phyloP scores from a whole-genome alignment of 2,329 filamentous ascomycete species.

The Alternaria consortialis region DNA sequence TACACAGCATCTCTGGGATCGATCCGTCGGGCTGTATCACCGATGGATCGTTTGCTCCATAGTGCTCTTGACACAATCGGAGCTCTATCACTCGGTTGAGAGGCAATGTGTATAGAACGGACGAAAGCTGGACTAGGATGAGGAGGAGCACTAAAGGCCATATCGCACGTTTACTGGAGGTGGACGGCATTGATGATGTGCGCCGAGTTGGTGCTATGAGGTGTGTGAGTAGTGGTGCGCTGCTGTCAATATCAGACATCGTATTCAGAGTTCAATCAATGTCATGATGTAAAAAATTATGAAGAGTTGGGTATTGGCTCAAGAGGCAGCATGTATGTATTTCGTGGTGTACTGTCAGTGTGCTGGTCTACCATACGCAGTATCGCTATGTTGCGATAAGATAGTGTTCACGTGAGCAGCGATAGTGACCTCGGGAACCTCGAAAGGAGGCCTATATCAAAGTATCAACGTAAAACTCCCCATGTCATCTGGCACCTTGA shows the following conservation, averaged over 20 bases:
- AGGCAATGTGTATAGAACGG: slow-evolving; percentile 48
- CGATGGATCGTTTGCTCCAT: slow-evolving; percentile 53
- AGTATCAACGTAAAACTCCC: neutral
- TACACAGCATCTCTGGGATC: slow-evolving; percentile 64
- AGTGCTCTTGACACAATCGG: slow-evolving; percentile 60
- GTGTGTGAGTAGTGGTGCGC: slow-evolving; percentile 16
- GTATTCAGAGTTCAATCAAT: neutral
- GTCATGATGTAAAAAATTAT: neutral
- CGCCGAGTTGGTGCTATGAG: slow-evolving; percentile 8
- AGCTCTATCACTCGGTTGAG: slow-evolving; percentile 50
- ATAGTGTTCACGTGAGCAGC: slow-evolving; percentile 14
- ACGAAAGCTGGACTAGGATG: slow-evolving; percentile 44
- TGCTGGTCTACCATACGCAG: neutral
- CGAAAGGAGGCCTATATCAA: neutral
- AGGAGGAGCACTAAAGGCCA: slow-evolving; percentile 44
- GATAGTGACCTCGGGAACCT: slow-evolving; percentile 4
- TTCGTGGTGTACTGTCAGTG: neutral
- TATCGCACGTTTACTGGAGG: slow-evolving; percentile 24
- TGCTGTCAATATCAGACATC: slow-evolving; percentile 8
- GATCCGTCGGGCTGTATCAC: slow-evolving; percentile 48
- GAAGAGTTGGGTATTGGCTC: neutral
- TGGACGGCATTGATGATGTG: slow-evolving; percentile 12
- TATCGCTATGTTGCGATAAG: slow-evolving; percentile 15
- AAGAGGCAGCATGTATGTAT: neutral
- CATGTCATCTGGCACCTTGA: neutral